These are phyloP conservation scores for Pichia scutulata DNA, from an alignment of 805 yeast species.

Conservation along the genomic window DNA sequence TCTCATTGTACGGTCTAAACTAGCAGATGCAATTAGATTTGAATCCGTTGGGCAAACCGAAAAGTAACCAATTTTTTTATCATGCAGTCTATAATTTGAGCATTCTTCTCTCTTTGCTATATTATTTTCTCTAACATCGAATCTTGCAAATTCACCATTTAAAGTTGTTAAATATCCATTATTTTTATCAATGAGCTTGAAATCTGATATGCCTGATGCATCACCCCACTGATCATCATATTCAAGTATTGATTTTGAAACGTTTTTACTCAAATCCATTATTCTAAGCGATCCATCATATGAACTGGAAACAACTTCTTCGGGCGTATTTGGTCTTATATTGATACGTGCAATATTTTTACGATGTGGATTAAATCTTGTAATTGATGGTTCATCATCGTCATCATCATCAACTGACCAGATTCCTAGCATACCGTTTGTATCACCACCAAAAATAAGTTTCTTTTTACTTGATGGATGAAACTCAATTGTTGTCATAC, in stretches of 20 bases:
- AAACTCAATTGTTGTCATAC: constrained; percentile 67
- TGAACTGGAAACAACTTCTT: constrained; percentile 58
- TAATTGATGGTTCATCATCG: constrained; percentile 41
- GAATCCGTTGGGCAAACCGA: constrained; percentile 61
- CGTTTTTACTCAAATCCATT: constrained; percentile 56
- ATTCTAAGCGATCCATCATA: constrained; percentile 84
- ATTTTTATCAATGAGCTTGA: constrained; percentile 50
- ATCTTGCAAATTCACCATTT: constrained; percentile 68
- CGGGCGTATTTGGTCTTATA: constrained; percentile 43
- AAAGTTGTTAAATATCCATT: constrained; percentile 68
- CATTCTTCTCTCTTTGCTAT: constrained; percentile 13
- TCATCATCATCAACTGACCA: constrained; percentile 63
- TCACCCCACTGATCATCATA: constrained; percentile 46
- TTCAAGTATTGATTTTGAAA: constrained; percentile 55
- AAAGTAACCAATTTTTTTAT: constrained; percentile 90
- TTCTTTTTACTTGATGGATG: constrained; percentile 66
- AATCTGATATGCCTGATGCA: constrained; percentile 67
- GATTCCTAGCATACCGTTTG: constrained; percentile 75
- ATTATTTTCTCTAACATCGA: constrained; percentile 49
- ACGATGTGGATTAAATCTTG: constrained; percentile 68
- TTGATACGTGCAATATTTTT: constrained; percentile 51
- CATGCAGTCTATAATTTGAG: constrained; percentile 57
- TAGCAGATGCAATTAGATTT: constrained; percentile 74
- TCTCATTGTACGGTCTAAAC: constrained; percentile 76
- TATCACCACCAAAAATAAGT: constrained; percentile 80